A percentile compares a stretch with the other conserved stretches of the same genome.
Evolutionary conservation across 225 moss, liverwort and hornwort species (phyloP).

Genomic region (Antitrichia curtipendula): DNA sequence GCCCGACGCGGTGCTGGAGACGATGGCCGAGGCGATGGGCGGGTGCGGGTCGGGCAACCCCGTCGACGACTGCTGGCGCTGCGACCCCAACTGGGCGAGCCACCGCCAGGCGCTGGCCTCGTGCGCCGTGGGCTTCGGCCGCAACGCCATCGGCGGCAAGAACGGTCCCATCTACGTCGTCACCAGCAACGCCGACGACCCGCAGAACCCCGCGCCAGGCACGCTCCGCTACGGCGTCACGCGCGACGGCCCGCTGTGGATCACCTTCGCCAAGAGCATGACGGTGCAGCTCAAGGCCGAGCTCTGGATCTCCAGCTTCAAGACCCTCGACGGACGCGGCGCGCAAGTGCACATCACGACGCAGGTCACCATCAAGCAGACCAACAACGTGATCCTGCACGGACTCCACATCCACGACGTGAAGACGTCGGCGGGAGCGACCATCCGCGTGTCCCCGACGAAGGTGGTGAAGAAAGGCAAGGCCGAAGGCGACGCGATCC

Average conservation of each 20-base stretch:
- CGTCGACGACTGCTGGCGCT: slow-evolving; percentile 37
- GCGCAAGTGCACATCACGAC: slow-evolving; percentile 9
- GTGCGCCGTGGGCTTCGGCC: slow-evolving; percentile 31
- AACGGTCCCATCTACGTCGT: slow-evolving; percentile 26
- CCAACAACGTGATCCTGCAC: slow-evolving; percentile 28
- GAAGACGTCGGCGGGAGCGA: not conserved
- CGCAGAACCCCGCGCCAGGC: slow-evolving; percentile 10
- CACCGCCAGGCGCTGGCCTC: slow-evolving; percentile 18
- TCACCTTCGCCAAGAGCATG: slow-evolving; percentile 23
- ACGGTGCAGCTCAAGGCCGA: slow-evolving; percentile 18
- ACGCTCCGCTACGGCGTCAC: slow-evolving; percentile 29
- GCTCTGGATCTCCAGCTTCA: slow-evolving; percentile 20
- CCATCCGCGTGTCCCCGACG: not conserved
- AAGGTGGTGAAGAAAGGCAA: not conserved
- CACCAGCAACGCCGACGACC: slow-evolving; percentile 18
- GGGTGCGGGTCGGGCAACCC: slow-evolving; percentile 24
- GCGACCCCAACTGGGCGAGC: slow-evolving; percentile 13
- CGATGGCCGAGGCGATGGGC: not conserved
- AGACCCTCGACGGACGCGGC: slow-evolving; percentile 34
- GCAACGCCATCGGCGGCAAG: slow-evolving; percentile 28
- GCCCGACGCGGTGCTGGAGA: not conserved
- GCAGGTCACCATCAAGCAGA: slow-evolving; percentile 8
- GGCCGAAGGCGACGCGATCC: slow-evolving; percentile 14
- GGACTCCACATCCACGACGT: slow-evolving; percentile 21
- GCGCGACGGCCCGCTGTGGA: slow-evolving; percentile 28